These are phyloP conservation scores for Irpex sp. DNA, from an alignment of 1,284 basidiomycete species.

Conservation along the genomic window DNA sequence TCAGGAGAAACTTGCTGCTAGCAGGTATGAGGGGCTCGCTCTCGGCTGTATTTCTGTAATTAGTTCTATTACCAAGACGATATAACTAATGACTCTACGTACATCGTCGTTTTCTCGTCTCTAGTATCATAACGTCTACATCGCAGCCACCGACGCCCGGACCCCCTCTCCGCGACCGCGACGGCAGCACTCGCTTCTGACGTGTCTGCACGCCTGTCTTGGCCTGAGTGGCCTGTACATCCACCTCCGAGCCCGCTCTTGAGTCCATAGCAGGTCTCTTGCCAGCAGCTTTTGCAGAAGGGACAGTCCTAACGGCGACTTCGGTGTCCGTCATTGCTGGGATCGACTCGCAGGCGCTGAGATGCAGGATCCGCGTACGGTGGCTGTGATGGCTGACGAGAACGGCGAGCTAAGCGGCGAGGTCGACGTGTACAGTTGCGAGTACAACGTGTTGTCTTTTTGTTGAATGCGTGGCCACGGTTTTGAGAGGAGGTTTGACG, in stretches of 20 bases:
- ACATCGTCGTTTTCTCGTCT: conserved; percentile 78
- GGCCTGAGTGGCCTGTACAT: conserved; percentile 11
- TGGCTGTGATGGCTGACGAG: neutral
- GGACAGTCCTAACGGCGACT: neutral
- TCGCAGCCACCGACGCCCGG: conserved; percentile 74
- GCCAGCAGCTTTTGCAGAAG: conserved; percentile 7
- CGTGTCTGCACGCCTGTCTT: conserved; percentile 24
- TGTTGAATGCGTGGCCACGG: neutral
- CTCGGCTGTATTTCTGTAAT: conserved; percentile 48
- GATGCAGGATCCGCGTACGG: neutral
- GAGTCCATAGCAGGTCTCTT: conserved; percentile 3
- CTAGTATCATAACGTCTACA: conserved; percentile 79
- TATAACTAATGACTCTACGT: conserved; percentile 26
- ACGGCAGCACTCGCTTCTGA: conserved; percentile 76
- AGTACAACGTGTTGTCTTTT: neutral
- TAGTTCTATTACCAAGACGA: conserved; percentile 1
- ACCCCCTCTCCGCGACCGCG: conserved; percentile 74
- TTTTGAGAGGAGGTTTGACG: neutral
- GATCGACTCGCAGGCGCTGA: neutral
- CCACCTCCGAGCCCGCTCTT: conserved; percentile 14
- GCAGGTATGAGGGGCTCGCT: conserved; percentile 67
- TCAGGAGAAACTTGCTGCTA: conserved; percentile 62
- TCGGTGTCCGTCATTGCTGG: conserved; percentile 3
- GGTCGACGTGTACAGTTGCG: neutral
- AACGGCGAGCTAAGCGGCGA: neutral